These are phyloP conservation scores for Orychophragmus violaceus DNA, from an alignment of 345 rosid genomes.

Conservation along the genomic window DNA sequence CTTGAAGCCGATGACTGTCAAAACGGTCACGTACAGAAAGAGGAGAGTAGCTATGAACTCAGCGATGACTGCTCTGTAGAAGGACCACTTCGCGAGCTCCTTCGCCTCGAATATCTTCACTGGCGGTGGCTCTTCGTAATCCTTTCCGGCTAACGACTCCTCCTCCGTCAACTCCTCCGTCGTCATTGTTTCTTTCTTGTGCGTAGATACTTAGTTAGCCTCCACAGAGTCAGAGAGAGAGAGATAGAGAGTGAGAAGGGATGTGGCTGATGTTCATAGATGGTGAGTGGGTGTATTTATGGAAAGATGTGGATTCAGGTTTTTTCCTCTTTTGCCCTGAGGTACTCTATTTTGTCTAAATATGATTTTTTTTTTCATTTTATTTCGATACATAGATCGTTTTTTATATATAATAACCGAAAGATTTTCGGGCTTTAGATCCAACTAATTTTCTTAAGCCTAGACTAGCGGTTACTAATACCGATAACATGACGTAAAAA, in stretches of 20 bases:
- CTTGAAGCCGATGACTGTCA: conserved; percentile 73
- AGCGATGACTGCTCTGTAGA: conserved; percentile 77
- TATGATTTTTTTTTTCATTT: neutral
- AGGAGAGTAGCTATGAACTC: conserved; percentile 82
- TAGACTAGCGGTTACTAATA: too few species aligned
- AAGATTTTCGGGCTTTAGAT: too few species aligned
- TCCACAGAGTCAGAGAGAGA: neutral
- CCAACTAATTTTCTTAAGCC: too few species aligned
- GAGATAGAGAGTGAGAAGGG: too few species aligned
- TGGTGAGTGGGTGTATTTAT: conserved; percentile 25
- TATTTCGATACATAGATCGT: neutral
- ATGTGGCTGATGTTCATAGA: conserved; percentile 11
- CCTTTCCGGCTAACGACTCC: conserved; percentile 56
- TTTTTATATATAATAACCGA: neutral
- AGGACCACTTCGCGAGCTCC: conserved; percentile 70
- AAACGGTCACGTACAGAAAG: conserved; percentile 63
- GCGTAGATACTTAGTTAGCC: neutral
- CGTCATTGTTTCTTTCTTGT: conserved; percentile 9
- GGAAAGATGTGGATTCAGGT: conserved; percentile 2
- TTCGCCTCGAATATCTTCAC: conserved; percentile 50
- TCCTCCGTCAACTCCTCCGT: conserved; percentile 36
- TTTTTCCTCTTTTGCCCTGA: conserved; percentile 13
- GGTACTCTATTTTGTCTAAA: conserved; percentile 3
- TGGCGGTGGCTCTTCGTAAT: conserved; percentile 75
- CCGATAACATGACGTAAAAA: too few species aligned